Conservation (phyloP, 371 early-diverging fungal species). For the Rhizomucor miehei region DNA sequence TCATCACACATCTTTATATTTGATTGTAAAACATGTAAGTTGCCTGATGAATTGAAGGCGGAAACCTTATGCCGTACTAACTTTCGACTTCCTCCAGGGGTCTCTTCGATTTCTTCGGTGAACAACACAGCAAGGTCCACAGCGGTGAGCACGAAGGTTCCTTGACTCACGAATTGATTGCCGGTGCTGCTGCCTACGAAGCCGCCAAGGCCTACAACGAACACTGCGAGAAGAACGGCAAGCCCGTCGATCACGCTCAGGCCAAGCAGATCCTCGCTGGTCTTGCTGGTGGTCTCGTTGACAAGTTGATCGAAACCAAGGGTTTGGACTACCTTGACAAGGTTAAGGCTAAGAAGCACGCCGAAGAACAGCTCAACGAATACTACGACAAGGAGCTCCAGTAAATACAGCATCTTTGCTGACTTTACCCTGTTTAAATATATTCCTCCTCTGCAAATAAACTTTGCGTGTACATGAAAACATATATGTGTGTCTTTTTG, state of each 20-base stretch:
- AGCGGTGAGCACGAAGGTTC: conserved; percentile 32
- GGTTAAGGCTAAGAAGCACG: conserved; percentile 41
- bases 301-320: conserved; percentile 54
- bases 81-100: conserved; percentile 24
- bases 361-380: conserved; percentile 29
- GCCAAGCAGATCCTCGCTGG: conserved; percentile 56
- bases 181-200: conserved; percentile 48
- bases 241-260: conserved; percentile 39
- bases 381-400: conserved; percentile 23
- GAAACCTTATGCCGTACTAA: neutral
- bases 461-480: too few relatives aligned
- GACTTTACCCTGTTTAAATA: neutral
- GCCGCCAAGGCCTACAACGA: conserved; percentile 49
- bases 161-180: conserved; percentile 51
- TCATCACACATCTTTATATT: neutral
- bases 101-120: conserved; percentile 28
- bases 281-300: conserved; percentile 48
- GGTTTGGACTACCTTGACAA: conserved; percentile 47
- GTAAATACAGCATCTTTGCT: neutral
- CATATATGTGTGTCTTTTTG: too few relatives aligned
- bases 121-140: conserved; percentile 25
- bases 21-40: neutral
- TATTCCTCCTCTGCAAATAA: too few relatives aligned
- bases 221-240: conserved; percentile 43
- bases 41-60: neutral